Base-by-base conservation (phyloP, 352 stramenopile genomes). In the Pythium sukuiense region DNA sequence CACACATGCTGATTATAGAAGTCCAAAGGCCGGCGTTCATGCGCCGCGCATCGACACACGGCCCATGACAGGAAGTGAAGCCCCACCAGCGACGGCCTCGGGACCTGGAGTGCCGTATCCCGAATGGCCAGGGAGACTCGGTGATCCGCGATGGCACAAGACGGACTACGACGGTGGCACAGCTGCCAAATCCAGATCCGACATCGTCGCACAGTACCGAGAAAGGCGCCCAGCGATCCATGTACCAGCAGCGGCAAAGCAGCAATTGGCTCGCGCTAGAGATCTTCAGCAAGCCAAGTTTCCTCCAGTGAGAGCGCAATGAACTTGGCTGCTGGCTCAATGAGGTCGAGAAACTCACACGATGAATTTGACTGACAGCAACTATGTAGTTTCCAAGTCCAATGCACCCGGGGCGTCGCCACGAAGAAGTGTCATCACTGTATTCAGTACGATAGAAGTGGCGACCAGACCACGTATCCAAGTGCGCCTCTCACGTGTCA, bases 391-490 rank as follows among this genome's bases (percentile, higher is more conserved):
- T 89, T 89, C 35, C 71, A 87, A 52, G 67, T 90, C 20, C 54
- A 70, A 3, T 92, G 85, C 57, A 73, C 63, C 30, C 62, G 63
- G 6, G 80, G 59, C 3, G 26, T 71, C 9, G 85, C 83, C 18
- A 91, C 81, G 7, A 87, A 77, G 45, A 83, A 87, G 39, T 93
- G 85, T 48, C 77, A 84, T 37, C 81, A 74, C 56, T 93, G 85
- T 58, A 63, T 75, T 58, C 88, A 89, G 85, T 92, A 76, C 30
- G 67, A 54, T 13, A 53, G 29, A 55, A 26, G 16, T 46, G 14
- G 29, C 20, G 20, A 24, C 20, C 20, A 24, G 20, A 24, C 20
- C 20, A 24, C 20, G 20, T 24, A 24, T 24, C 20, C 20, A 24
- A 24, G 20, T 24, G 20, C 20, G 20, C 20, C 20, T 41, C 41